A percentile compares a stretch with the other conserved stretches of the same genome.
Conservation (phyloP, 768 basidiomycete genomes). For the Paxillus involutus region DNA sequence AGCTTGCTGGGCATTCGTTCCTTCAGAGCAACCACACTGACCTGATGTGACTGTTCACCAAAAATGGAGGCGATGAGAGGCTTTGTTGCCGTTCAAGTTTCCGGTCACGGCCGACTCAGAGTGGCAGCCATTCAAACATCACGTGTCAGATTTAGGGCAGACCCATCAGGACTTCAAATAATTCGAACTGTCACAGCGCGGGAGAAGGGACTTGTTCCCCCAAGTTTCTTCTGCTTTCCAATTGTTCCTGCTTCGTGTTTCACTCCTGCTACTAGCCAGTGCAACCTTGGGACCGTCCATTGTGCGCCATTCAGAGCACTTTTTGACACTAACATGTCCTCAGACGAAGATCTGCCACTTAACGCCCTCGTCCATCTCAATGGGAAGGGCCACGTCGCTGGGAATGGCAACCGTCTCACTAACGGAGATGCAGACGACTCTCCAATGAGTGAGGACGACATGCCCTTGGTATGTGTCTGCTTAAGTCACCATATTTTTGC, state of each 20-base stretch:
- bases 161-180: conserved; percentile 44
- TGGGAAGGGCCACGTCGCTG: conserved; percentile 42
- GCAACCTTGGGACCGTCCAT: not conserved
- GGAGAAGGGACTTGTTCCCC: conserved; percentile 26
- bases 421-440: conserved; percentile 40
- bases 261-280: conserved; percentile 13
- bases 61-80: conserved; percentile 1
- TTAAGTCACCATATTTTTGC: not conserved
- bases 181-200: conserved; percentile 25
- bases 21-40: conserved; percentile 6
- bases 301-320: conserved; percentile 8
- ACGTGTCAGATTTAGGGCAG: conserved; percentile 55
- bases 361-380: conserved; percentile 37
- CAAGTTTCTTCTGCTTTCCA: conserved; percentile 28
- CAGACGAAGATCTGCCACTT: conserved; percentile 60
- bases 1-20: not conserved
- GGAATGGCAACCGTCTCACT: conserved; percentile 43
- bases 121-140: too few species aligned
- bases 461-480: conserved; percentile 59
- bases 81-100: not conserved
- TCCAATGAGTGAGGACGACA: conserved; percentile 68
- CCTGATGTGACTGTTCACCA: conserved; percentile 16
- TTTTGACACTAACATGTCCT: conserved; percentile 45
- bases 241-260: conserved; percentile 24
- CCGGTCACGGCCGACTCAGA: conserved; percentile 3